These are phyloP conservation scores for Amanita inopinata DNA, from an alignment of 768 basidiomycete species.

Conservation along the genomic window DNA sequence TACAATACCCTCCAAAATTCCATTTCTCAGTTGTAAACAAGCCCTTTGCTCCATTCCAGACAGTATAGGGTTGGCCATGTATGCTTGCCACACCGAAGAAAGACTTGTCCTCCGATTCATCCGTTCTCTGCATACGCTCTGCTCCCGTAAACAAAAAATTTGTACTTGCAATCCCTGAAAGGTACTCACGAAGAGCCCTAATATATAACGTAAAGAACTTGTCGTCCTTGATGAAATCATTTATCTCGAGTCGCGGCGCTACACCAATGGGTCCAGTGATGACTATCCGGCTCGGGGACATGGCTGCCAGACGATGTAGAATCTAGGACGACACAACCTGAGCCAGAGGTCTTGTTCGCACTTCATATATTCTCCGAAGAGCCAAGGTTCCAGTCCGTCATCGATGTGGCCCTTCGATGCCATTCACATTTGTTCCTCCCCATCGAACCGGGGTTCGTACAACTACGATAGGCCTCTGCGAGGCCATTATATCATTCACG, in stretches of 20 bases:
- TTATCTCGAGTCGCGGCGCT: conserved; percentile 3
- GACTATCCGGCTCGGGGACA: neutral
- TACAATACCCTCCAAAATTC: conserved; percentile 38
- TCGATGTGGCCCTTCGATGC: no score
- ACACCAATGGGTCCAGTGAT: conserved; percentile 1
- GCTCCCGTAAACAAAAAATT: neutral
- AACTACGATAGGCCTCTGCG: no score
- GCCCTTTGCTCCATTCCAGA: conserved; percentile 32
- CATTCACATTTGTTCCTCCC: no score
- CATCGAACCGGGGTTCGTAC: no score
- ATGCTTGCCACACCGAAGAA: conserved; percentile 40
- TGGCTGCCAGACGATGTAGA: no score
- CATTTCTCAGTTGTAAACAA: conserved; percentile 13
- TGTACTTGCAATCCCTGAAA: neutral
- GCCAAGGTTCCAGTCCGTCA: no score
- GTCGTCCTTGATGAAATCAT: conserved; percentile 4
- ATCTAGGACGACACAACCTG: no score
- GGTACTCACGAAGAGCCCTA: conserved; percentile 1
- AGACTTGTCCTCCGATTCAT: conserved; percentile 19
- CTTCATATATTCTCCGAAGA: no score
- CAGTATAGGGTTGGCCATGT: conserved; percentile 38
- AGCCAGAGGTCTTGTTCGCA: no score
- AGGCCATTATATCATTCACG: no score
- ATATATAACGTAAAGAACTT: conserved; percentile 7
- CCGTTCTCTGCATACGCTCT: conserved; percentile 4